phyloP scores from a whole-genome alignment of 106 monocot species.

The Platanthera guangdongensis region DNA sequence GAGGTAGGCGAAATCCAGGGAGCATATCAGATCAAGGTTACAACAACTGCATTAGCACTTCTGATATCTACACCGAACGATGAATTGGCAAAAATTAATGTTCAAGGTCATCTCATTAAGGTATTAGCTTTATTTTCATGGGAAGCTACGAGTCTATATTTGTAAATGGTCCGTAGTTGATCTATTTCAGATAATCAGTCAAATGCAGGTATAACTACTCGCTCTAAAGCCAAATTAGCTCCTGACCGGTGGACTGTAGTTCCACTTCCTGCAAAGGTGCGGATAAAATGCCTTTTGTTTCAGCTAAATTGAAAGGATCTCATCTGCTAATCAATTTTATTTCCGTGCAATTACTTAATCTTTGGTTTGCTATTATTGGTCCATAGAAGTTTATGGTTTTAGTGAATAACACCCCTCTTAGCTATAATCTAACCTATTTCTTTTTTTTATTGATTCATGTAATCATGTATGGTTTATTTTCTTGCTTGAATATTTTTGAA shows the following conservation, averaged over 20 bases:
- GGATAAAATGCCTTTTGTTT: not conserved
- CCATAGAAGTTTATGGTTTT: too few species aligned
- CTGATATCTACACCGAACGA: slow-evolving; percentile 56
- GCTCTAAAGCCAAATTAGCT: slow-evolving; percentile 74
- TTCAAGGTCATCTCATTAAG: slow-evolving; percentile 75
- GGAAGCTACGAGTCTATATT: not conserved
- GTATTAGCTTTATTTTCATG: slow-evolving; percentile 21
- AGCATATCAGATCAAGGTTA: slow-evolving; percentile 93
- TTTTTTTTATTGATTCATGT: too few species aligned
- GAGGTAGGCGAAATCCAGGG: slow-evolving; percentile 86
- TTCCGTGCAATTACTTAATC: too few species aligned
- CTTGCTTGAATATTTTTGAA: too few species aligned
- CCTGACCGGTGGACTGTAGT: slow-evolving; percentile 75
- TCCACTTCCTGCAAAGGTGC: slow-evolving; percentile 84
- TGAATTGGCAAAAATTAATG: slow-evolving; percentile 62
- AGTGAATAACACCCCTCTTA: too few species aligned
- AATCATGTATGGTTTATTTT: too few species aligned
- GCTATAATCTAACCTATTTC: too few species aligned
- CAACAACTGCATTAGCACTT: slow-evolving; percentile 77
- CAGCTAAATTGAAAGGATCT: not conserved
- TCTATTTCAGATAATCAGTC: slow-evolving; percentile 28
- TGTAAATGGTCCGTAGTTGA: slow-evolving; percentile 8
- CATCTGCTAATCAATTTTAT: not conserved
- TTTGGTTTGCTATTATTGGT: too few species aligned
- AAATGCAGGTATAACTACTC: slow-evolving; percentile 76